Conservation (phyloP, 805 yeast genomes). For the Sugiyamaella mastotermitis region DNA sequence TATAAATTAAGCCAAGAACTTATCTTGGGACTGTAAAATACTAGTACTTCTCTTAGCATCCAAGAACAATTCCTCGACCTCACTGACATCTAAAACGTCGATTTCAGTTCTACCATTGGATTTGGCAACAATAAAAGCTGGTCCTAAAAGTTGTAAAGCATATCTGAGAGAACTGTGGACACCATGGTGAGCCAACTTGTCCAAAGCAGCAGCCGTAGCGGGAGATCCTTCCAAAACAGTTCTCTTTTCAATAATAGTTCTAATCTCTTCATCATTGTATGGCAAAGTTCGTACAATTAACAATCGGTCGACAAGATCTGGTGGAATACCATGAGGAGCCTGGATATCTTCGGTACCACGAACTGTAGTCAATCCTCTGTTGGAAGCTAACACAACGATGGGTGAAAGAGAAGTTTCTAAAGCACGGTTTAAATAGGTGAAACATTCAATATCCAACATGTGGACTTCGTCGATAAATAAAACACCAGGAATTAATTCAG, state of each 20-base stretch:
- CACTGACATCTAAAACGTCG: conserved; percentile 66
- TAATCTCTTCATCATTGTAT: conserved; percentile 78
- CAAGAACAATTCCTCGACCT: conserved; percentile 73
- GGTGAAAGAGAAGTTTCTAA: conserved; percentile 90
- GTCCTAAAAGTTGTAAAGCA: conserved; percentile 84
- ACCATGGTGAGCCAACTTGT: conserved; percentile 68
- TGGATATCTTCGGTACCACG: conserved; percentile 80
- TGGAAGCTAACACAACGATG: conserved; percentile 90
- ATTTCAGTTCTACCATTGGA: conserved; percentile 68
- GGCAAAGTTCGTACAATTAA: conserved; percentile 88
- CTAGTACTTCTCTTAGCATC: conserved; percentile 79
- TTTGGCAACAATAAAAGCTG: conserved; percentile 77
- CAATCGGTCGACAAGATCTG: conserved; percentile 86
- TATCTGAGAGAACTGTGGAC: conserved; percentile 78
- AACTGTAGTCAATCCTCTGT: conserved; percentile 86
- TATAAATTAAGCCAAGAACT: conserved; percentile 23
- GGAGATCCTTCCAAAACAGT: conserved; percentile 70
- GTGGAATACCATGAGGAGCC: conserved; percentile 96
- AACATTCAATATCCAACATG: conserved; percentile 96
- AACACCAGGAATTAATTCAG: conserved; percentile 97
- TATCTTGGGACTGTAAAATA: conserved; percentile 43
- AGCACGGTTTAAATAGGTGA: conserved; percentile 90
- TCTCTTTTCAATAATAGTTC: conserved; percentile 75
- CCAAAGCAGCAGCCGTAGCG: conserved; percentile 63
- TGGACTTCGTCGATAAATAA: conserved; percentile 96